phyloP scores from a whole-genome alignment of 108 stramenopile genomes.

The Aurantiochytrium sp. region DNA sequence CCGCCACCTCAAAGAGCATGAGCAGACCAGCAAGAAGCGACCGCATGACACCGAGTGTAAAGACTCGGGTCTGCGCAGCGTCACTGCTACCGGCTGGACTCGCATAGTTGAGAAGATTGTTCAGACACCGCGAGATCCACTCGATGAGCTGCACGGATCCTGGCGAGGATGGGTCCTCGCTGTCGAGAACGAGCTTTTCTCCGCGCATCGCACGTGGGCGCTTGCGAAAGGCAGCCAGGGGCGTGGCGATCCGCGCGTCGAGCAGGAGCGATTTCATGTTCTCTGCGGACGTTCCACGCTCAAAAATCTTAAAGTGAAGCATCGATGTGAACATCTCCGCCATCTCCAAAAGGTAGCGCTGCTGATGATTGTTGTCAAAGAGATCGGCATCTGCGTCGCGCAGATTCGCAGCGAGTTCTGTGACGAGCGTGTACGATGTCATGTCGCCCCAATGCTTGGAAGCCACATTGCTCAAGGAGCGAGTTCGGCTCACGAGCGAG shows the following conservation, averaged over 20 bases:
- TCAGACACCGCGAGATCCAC: not conserved
- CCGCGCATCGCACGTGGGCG: not conserved
- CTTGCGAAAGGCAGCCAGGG: not conserved
- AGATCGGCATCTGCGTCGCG: not conserved
- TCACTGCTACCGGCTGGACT: not conserved
- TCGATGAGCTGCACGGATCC: not conserved
- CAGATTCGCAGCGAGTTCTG: not conserved
- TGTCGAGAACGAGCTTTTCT: constrained; percentile 4
- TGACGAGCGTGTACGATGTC: not conserved
- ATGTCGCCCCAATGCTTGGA: constrained; percentile 1
- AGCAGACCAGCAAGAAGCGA: not conserved
- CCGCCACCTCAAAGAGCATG: constrained; percentile 4
- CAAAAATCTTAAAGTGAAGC: not conserved
- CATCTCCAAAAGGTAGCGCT: not conserved
- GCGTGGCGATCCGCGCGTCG: not conserved
- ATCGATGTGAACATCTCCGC: not conserved
- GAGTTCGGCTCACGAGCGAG: not conserved
- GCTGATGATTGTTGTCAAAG: not conserved
- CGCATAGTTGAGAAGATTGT: not conserved
- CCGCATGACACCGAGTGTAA: not conserved
- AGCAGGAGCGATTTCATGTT: not conserved
- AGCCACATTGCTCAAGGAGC: not conserved
- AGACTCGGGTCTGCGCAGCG: not conserved
- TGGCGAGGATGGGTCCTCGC: not conserved
- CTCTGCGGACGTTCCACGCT: not conserved